These are phyloP conservation scores for Trypanosoma cruzi DNA, from an alignment of 208 protist species.

Conservation along the genomic window DNA sequence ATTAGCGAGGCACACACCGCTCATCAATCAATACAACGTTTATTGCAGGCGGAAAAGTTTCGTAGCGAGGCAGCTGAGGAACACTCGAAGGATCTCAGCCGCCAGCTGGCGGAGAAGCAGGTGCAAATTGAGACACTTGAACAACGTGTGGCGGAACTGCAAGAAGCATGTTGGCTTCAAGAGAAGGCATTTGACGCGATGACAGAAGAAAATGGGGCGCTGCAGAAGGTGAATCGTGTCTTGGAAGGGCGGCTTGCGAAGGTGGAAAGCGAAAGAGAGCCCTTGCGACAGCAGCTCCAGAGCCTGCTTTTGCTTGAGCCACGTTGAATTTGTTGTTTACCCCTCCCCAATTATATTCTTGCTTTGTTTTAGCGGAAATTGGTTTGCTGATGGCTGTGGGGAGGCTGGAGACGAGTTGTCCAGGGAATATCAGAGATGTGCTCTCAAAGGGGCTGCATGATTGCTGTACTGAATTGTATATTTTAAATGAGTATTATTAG, in stretches of 20 bases:
- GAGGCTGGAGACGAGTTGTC: no score
- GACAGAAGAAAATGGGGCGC: constrained; percentile 47
- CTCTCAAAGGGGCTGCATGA: no score
- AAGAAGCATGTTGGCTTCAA: constrained; percentile 23
- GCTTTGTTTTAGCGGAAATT: no score
- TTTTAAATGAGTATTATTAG: constrained; percentile 1
- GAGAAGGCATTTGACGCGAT: constrained; percentile 31
- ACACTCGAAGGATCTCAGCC: constrained; percentile 4
- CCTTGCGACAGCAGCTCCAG: constrained; percentile 77
- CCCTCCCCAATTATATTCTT: constrained; percentile 8
- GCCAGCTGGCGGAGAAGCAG: background rate
- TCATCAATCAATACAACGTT: constrained; percentile 15
- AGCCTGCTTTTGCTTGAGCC: constrained; percentile 40
- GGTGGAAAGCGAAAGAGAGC: constrained; percentile 69
- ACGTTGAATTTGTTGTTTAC: background rate
- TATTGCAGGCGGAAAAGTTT: constrained; percentile 6
- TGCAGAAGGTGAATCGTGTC: constrained; percentile 66
- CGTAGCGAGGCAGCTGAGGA: constrained; percentile 22
- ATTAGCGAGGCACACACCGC: constrained; percentile 17
- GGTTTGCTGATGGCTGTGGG: no score
- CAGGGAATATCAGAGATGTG: no score
- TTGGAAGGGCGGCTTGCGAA: constrained; percentile 66
- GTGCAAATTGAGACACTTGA: constrained; percentile 1
- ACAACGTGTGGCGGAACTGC: constrained; percentile 17
- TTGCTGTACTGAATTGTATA: no score